phyloP scores from a whole-genome alignment of 257 asterid species.

The Petunia secreta region DNA sequence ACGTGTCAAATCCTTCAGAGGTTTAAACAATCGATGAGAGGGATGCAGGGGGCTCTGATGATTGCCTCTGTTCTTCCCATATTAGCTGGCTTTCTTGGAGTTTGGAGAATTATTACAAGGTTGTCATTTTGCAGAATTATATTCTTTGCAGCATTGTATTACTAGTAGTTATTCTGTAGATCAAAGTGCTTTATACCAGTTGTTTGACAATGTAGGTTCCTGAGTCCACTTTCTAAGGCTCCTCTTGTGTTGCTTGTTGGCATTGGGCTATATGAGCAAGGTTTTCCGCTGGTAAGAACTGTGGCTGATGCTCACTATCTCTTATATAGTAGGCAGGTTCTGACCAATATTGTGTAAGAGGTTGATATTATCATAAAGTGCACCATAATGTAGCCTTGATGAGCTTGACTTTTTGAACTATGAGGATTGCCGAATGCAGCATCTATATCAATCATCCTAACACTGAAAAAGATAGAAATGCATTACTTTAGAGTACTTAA shows the following conservation, averaged over 20 bases:
- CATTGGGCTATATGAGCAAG: conserved; percentile 81
- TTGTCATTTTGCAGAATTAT: background rate
- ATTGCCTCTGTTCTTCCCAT: conserved; percentile 76
- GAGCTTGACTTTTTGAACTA: background rate
- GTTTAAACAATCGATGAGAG: conserved; percentile 74
- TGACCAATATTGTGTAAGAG: background rate
- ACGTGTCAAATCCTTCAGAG: conserved; percentile 50
- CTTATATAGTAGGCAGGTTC: background rate
- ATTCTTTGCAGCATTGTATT: background rate
- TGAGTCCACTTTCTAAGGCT: conserved; percentile 87
- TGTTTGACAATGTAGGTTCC: conserved; percentile 51
- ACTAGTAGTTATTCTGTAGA: conserved; percentile 1
- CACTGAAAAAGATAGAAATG: background rate
- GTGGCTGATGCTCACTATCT: background rate
- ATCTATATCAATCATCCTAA: background rate
- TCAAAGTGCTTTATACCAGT: conserved; percentile 4
- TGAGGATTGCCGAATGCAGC: background rate
- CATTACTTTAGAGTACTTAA: background rate
- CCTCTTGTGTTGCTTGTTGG: conserved; percentile 86
- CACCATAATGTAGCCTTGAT: background rate
- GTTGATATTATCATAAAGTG: no score
- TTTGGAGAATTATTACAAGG: conserved; percentile 92
- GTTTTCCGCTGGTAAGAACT: conserved; percentile 76
- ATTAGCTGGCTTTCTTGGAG: conserved; percentile 75
- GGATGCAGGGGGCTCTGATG: conserved; percentile 90